A percentile compares a stretch with the other conserved stretches of the same genome.
Evolutionary conservation across 768 basidiomycete species (phyloP).

Genomic region (Sporobolomyces phaffii): DNA sequence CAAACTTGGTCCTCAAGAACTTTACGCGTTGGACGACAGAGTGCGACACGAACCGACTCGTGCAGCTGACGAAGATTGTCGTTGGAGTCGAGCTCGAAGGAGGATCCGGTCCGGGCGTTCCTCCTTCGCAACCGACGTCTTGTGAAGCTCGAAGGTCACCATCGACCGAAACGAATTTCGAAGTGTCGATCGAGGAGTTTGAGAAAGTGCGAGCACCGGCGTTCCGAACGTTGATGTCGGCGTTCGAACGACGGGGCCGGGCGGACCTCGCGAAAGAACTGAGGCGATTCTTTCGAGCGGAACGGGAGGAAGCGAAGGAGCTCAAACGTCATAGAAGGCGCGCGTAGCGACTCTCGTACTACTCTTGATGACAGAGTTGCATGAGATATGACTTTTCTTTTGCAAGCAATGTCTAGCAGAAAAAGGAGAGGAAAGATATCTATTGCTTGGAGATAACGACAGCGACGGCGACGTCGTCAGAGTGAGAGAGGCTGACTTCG

Average conservation of each 20-base stretch:
- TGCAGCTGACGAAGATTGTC: not conserved
- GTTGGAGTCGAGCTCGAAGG: constrained; percentile 19
- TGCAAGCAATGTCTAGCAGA: not conserved
- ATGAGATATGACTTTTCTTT: too few relatives aligned
- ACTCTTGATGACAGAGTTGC: too few relatives aligned
- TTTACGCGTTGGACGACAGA: not conserved
- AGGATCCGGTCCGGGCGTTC: not conserved
- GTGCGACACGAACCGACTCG: not conserved
- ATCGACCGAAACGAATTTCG: not conserved
- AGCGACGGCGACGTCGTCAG: constrained; percentile 38
- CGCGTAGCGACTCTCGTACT: too few relatives aligned
- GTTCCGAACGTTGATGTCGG: not conserved
- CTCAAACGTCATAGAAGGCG: too few relatives aligned
- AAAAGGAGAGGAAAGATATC: not conserved
- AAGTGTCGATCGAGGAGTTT: not conserved
- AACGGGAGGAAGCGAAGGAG: too few relatives aligned
- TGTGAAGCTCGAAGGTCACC: not conserved
- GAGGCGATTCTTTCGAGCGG: not conserved
- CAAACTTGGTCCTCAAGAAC: constrained; percentile 6
- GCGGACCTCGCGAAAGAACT: not conserved
- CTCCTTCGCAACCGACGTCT: too few relatives aligned
- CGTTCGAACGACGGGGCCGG: constrained; percentile 2
- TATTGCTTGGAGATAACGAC: constrained; percentile 19
- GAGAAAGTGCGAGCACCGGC: not conserved
- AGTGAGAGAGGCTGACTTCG: constrained; percentile 78